These are phyloP conservation scores for Echria macrotheca DNA, from an alignment of 495 filamentous ascomycete species.

Conservation along the genomic window DNA sequence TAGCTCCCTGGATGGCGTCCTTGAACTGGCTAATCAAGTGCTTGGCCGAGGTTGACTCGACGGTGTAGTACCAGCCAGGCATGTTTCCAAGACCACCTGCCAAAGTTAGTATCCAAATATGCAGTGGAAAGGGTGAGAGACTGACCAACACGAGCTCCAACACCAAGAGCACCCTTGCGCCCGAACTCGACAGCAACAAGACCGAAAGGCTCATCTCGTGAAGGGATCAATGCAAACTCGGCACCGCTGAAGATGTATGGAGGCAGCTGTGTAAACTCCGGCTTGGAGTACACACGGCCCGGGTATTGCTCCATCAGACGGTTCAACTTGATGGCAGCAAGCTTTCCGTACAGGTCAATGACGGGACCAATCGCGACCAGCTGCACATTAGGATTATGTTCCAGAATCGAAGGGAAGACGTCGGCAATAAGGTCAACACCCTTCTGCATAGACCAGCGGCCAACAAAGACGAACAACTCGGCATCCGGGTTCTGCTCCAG, in stretches of 20 bases:
- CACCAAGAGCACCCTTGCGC: slow-evolving; percentile 67
- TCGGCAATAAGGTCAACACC: slow-evolving; percentile 71
- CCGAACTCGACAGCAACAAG: slow-evolving; percentile 74
- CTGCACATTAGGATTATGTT: slow-evolving; percentile 56
- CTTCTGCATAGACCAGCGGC: slow-evolving; percentile 72
- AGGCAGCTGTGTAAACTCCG: slow-evolving; percentile 65
- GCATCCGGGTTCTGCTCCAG: slow-evolving; percentile 57
- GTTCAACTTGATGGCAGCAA: slow-evolving; percentile 65
- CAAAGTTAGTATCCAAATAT: not conserved
- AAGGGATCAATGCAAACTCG: slow-evolving; percentile 71
- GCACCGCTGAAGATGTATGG: slow-evolving; percentile 69
- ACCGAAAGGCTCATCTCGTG: slow-evolving; percentile 70
- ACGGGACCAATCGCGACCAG: slow-evolving; percentile 65
- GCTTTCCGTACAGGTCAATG: slow-evolving; percentile 72
- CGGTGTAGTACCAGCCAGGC: slow-evolving; percentile 67
- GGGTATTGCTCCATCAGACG: slow-evolving; percentile 66
- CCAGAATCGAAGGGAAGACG: slow-evolving; percentile 61
- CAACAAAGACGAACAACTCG: slow-evolving; percentile 70
- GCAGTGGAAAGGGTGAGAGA: slow-evolving; percentile 27
- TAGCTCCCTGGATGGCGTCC: slow-evolving; percentile 55
- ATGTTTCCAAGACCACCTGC: slow-evolving; percentile 61
- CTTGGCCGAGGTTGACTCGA: slow-evolving; percentile 58
- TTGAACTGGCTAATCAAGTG: slow-evolving; percentile 68
- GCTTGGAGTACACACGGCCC: slow-evolving; percentile 63
- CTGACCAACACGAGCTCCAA: slow-evolving; percentile 63